A percentile compares a stretch with the other conserved stretches of the same genome.
phyloP scores from a whole-genome alignment of 2,329 filamentous ascomycete species.

The Epichloe uncinata region DNA sequence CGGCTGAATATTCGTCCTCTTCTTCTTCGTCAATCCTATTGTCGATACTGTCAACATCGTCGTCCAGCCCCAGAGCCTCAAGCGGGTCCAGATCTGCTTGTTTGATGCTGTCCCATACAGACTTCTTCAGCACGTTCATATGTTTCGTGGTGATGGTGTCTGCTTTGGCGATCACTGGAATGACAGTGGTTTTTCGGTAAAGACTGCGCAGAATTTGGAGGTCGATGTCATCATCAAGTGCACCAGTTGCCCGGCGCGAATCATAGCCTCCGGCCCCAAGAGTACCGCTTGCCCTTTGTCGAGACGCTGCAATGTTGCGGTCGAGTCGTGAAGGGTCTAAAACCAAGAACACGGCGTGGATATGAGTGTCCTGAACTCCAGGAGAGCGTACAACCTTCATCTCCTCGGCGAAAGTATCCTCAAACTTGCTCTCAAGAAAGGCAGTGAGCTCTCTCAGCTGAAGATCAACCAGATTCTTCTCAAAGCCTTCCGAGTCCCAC shows the following conservation, averaged over 20 bases:
- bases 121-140: constrained; percentile 83
- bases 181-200: constrained; percentile 86
- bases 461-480: constrained; percentile 89
- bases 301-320: constrained; percentile 59
- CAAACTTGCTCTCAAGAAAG: constrained; percentile 95
- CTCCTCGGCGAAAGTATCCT: constrained; percentile 94
- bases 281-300: constrained; percentile 38
- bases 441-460: constrained; percentile 83
- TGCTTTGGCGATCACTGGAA: constrained; percentile 91
- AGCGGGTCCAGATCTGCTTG: constrained; percentile 77
- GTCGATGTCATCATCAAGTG: constrained; percentile 79
- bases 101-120: constrained; percentile 80
- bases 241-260: constrained; percentile 39
- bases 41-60: constrained; percentile 51
- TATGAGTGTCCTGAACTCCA: constrained; percentile 88
- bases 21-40: constrained; percentile 44
- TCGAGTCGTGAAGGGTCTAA: constrained; percentile 81
- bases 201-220: constrained; percentile 79
- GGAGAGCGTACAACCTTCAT: constrained; percentile 94
- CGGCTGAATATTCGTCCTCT: constrained; percentile 16
- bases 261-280: constrained; percentile 32
- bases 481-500: constrained; percentile 92
- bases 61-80: constrained; percentile 71
- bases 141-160: constrained; percentile 93
- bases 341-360: constrained; percentile 87